These are phyloP conservation scores for Dittrichia graveolens DNA, from an alignment of 129 eudicot species.

Conservation along the genomic window DNA sequence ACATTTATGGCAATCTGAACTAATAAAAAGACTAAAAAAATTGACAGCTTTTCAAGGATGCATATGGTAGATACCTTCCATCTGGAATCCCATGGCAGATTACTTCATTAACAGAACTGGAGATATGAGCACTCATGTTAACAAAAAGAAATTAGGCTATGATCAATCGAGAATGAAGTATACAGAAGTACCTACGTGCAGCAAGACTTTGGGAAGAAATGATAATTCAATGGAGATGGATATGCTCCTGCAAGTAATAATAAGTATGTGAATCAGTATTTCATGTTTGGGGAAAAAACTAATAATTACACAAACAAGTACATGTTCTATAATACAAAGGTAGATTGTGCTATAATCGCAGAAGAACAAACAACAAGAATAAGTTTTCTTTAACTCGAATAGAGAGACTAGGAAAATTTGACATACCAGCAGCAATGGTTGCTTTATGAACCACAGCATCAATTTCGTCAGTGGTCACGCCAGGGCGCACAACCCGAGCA, in stretches of 20 bases:
- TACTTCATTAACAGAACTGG: slow-evolving; percentile 95
- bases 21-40: slow-evolving; percentile 9
- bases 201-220: slow-evolving; percentile 96
- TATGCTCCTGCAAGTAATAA: slow-evolving; percentile 73
- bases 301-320: background rate
- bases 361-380: slow-evolving; percentile 4
- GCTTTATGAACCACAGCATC: slow-evolving; percentile 97
- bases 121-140: slow-evolving; percentile 18
- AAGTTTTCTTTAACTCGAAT: background rate
- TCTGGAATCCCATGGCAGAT: slow-evolving; percentile 99
- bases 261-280: background rate
- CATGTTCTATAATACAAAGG: background rate
- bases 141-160: slow-evolving; percentile 1
- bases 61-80: slow-evolving; percentile 59
- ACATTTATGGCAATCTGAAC: background rate
- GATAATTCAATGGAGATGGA: slow-evolving; percentile 92
- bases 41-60: background rate
- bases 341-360: background rate
- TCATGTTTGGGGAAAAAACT: background rate
- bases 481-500: slow-evolving; percentile 88
- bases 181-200: slow-evolving; percentile 89
- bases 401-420: background rate
- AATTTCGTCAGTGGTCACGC: slow-evolving; percentile 95
- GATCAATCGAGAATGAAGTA: slow-evolving; percentile 18
- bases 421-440: slow-evolving; percentile 81